Percentiles rank a stretch among this genome's conserved stretches.
Conservation (phyloP, 805 yeast genomes). For the Teunomyces atbi region DNA sequence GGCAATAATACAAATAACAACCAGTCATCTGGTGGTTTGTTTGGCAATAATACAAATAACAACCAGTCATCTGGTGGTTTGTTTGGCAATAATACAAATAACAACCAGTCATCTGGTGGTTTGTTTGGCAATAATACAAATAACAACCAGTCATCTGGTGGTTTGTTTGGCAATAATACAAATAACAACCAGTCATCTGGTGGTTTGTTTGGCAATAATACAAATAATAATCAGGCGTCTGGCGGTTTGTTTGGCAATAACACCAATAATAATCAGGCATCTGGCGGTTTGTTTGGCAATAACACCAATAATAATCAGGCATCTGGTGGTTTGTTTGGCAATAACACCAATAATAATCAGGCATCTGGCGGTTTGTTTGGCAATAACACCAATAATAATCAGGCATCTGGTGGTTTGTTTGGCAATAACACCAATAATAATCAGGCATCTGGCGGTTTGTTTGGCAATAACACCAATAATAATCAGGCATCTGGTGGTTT, state of each 20-base stretch:
- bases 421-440: not conserved
- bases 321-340: slow-evolving; percentile 3
- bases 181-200: no score
- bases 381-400: not conserved
- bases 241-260: not conserved
- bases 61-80: no score
- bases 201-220: slow-evolving; percentile 1
- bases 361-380: slow-evolving; percentile 2
- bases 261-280: not conserved
- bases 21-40: no score
- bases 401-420: slow-evolving; percentile 1
- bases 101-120: no score
- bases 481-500: slow-evolving; percentile 12
- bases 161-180: no score
- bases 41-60: no score
- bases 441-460: not conserved
- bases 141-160: no score
- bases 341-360: not conserved
- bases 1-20: no score
- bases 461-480: not conserved
- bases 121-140: no score
- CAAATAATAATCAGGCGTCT: not conserved
- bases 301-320: not conserved
- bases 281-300: not conserved
- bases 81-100: no score